Conservation (phyloP, 2,329 filamentous ascomycete genomes). For the Exutisphaerella laricina region DNA sequence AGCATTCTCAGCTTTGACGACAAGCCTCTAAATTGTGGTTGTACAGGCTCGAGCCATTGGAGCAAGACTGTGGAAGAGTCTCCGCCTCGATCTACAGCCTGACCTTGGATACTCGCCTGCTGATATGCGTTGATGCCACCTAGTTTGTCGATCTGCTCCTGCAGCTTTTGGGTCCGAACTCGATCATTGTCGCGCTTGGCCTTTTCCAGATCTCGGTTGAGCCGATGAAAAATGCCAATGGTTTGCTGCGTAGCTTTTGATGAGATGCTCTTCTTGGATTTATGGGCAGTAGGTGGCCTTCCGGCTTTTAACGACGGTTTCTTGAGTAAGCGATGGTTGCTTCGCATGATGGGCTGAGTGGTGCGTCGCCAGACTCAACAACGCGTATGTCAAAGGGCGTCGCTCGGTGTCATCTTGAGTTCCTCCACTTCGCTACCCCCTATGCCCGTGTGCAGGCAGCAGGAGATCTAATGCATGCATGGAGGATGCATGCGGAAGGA, state of each 20-base stretch:
- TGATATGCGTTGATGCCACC: conserved; percentile 58
- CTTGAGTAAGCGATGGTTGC: conserved; percentile 2
- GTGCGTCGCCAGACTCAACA: no score
- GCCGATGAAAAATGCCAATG: conserved; percentile 55
- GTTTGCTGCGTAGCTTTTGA: conserved; percentile 54
- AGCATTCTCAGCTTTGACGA: conserved; percentile 57
- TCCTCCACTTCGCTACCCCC: no score
- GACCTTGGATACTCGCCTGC: conserved; percentile 57
- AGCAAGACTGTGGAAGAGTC: conserved; percentile 57
- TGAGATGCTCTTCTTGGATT: conserved; percentile 41
- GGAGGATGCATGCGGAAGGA: no score
- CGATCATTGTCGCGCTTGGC: conserved; percentile 44
- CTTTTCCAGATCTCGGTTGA: conserved; percentile 52
- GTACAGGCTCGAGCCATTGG: conserved; percentile 47
- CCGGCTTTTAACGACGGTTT: conserved; percentile 27
- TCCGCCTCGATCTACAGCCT: conserved; percentile 56
- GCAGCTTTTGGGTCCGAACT: conserved; percentile 39
- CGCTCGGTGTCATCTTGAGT: no score
- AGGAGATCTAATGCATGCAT: no score
- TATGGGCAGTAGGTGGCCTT: conserved; percentile 41
- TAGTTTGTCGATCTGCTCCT: conserved; percentile 48
- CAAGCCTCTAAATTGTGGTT: not conserved
- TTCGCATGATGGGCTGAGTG: conserved; percentile 1
- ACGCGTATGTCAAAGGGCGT: no score
- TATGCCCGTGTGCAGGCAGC: no score